A percentile compares a stretch with the other conserved stretches of the same genome.
Conservation (phyloP, 768 basidiomycete species). For the Rhodotorula kratochvilovae region DNA sequence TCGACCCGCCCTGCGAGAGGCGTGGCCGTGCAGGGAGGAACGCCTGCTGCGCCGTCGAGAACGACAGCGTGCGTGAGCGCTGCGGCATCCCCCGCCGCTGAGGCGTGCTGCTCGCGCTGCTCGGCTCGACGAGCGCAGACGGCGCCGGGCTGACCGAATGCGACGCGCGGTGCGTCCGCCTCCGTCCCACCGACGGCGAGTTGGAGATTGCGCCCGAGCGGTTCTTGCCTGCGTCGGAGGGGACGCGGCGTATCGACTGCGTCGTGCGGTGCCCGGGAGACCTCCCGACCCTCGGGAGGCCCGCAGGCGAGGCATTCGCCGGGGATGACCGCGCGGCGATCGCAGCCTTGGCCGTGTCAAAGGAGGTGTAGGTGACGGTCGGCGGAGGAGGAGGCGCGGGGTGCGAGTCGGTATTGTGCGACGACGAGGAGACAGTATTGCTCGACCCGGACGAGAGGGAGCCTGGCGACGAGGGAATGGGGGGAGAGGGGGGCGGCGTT, state of each 20-base stretch:
- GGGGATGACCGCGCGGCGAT: not conserved
- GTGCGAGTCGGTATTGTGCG: not conserved
- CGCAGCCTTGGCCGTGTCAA: not conserved
- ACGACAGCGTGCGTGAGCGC: conserved; percentile 11
- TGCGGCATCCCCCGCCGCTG: not conserved
- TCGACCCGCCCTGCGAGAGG: not conserved
- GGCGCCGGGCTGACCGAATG: not conserved
- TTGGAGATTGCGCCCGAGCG: not conserved
- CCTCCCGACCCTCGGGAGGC: not conserved
- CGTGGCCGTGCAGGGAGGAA: not conserved
- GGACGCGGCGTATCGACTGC: conserved; percentile 12
- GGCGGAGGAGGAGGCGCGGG: conserved; percentile 13
- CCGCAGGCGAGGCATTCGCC: not conserved
- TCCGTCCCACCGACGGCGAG: not conserved
- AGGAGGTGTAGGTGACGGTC: conserved; percentile 10
- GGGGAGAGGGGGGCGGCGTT: conserved; percentile 11
- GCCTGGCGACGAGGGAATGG: conserved; percentile 12
- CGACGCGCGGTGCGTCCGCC: not conserved
- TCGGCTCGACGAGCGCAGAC: no score
- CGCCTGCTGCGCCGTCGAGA: conserved; percentile 17
- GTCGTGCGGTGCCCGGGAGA: not conserved
- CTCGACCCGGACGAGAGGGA: conserved; percentile 22
- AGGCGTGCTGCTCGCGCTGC: not conserved
- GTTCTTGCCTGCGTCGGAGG: not conserved
- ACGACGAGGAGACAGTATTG: conserved; percentile 1